Evolutionary conservation across 1,284 basidiomycete species (phyloP), one percentile per base, ranked within the genome.

Genomic region (Phellopilus nigrolimitatus): DNA sequence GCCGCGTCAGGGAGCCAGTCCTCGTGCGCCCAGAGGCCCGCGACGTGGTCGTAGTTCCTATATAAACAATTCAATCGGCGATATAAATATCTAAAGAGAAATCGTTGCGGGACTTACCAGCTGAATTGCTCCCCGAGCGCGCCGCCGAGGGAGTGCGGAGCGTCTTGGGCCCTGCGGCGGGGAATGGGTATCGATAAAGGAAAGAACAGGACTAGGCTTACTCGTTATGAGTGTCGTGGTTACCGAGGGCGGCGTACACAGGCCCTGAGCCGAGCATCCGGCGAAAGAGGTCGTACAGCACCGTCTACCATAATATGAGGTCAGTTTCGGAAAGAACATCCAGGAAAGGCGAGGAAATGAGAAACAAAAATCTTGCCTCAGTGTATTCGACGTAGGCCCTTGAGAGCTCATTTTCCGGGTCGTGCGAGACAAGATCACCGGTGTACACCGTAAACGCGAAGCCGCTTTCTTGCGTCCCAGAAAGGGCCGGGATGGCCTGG

Each of bases 1-100:
- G 80, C 76, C 4, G 73, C 67, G 39, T 77, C 68, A 5, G 80
- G 74, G 38, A 91, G 69, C 89, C 89, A 92, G 2, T 76, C 67
- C 61, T 91, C 79, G 50, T 82, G 73, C 58, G 79, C 59, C 87
- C 86, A 89, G 2, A 89, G 74, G 0, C 70, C 61, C 8, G 85
- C 74, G 39, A 89, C 70, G 58, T 88, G 84, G 54, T 88, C 78
- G 60, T 89, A 89, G 60, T 88, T 78, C 86, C 85, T 87, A 45
- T 27, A 33, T 28, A 24, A 17, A 8, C 28, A 37, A n/a, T n/a
- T 15, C 50, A 24, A 4, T 12, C 15, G 47, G 13, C 54, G 46
- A n/a, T 12, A 9, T 38, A 28, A 42, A 17, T n/a, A 13, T 19
- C 1, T 24, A 15, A 12, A 15, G 24, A 55, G 68, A 28, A 31